Percentiles rank a stretch among this genome's conserved stretches.
Evolutionary conservation across 2,329 filamentous ascomycete genomes (phyloP).

Genomic region (Pseudogymnoascus sp.): DNA sequence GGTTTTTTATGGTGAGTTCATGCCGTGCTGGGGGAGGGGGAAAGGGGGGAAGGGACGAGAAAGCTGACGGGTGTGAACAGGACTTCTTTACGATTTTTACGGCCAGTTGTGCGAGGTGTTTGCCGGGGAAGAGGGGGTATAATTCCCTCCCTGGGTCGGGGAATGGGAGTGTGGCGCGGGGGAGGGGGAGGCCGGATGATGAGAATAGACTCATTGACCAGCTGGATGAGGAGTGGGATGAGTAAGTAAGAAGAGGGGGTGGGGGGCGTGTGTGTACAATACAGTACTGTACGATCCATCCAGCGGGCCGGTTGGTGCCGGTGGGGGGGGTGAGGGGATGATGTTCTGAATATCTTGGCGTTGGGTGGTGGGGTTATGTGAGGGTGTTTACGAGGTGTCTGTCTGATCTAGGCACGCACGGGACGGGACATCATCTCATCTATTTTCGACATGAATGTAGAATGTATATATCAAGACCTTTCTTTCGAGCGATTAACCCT

Average conservation of each 20-base stretch:
- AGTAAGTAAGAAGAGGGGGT: constrained; percentile 36
- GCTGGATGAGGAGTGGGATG: constrained; percentile 95
- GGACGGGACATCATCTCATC: background rate
- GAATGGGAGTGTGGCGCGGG: constrained; percentile 35
- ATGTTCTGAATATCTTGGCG: background rate
- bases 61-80: no score
- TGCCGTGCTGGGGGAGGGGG: constrained; percentile 24
- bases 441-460: background rate
- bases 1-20: constrained; percentile 66
- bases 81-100: background rate
- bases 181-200: constrained; percentile 48
- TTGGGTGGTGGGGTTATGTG: background rate
- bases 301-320: background rate
- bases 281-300: background rate
- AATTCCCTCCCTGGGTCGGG: constrained; percentile 20
- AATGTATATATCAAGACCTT: background rate
- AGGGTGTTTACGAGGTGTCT: background rate
- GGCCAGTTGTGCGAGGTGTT: background rate
- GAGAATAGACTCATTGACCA: constrained; percentile 95
- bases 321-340: no score
- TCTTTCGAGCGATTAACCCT: background rate
- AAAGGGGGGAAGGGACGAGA: constrained; percentile 12
- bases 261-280: background rate
- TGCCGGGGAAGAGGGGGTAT: background rate
- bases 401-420: background rate